These are phyloP conservation scores for Polytolypa hystricis DNA, from an alignment of 2,329 filamentous ascomycete genomes.

Conservation along the genomic window DNA sequence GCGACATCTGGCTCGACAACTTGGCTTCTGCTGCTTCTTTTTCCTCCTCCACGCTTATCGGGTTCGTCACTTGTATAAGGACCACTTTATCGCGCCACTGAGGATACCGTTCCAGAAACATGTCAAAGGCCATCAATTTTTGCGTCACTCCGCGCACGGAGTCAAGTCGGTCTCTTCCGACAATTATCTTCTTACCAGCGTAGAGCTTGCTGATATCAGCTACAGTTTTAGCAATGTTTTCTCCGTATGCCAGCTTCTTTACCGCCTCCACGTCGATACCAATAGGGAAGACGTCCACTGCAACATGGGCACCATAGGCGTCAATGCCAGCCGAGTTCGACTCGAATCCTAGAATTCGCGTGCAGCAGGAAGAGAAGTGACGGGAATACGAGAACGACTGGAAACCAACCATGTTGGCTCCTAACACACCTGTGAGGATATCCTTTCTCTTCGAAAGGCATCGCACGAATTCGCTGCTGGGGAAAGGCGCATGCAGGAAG, in stretches of 20 bases:
- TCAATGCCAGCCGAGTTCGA: slow-evolving; percentile 78
- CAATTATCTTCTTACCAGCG: slow-evolving; percentile 85
- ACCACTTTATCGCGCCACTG: slow-evolving; percentile 90
- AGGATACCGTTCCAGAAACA: slow-evolving; percentile 80
- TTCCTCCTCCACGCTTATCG: slow-evolving; percentile 67
- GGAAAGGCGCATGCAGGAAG: slow-evolving; percentile 88
- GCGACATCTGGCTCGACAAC: slow-evolving; percentile 78
- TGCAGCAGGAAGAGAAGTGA: slow-evolving; percentile 91
- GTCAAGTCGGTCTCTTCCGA: slow-evolving; percentile 87
- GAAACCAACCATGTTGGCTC: slow-evolving; percentile 87
- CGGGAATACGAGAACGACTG: slow-evolving; percentile 92
- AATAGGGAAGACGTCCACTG: slow-evolving; percentile 88
- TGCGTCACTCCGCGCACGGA: slow-evolving; percentile 89
- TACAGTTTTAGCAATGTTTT: slow-evolving; percentile 59
- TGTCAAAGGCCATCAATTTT: slow-evolving; percentile 88
- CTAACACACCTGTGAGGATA: slow-evolving; percentile 77
- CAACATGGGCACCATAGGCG: slow-evolving; percentile 77
- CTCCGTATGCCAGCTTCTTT: slow-evolving; percentile 60
- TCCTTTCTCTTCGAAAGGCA: slow-evolving; percentile 83
- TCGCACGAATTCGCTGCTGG: slow-evolving; percentile 88
- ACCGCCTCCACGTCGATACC: slow-evolving; percentile 83
- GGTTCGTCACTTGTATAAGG: slow-evolving; percentile 87
- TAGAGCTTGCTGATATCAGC: slow-evolving; percentile 64
- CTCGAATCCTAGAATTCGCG: slow-evolving; percentile 78
- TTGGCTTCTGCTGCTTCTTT: slow-evolving; percentile 67